These are phyloP conservation scores for Selaginella moellendorffii DNA, from an alignment of 75 land plant genomes.

Conservation along the genomic window DNA sequence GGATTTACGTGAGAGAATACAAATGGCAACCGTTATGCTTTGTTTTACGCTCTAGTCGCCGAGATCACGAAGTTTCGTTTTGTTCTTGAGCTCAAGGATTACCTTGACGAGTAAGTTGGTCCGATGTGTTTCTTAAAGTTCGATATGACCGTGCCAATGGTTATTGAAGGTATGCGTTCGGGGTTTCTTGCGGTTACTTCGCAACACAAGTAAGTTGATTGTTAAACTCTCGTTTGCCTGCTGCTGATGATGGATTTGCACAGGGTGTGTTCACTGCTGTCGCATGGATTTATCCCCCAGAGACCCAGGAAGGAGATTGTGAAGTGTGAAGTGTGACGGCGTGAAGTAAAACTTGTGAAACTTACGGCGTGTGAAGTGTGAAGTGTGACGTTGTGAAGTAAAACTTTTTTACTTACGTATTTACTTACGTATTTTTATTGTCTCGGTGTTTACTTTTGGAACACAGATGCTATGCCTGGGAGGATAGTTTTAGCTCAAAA, in stretches of 20 bases:
- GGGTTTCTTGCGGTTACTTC: no score
- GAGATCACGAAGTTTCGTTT: constrained; percentile 50
- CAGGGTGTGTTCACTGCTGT: no score
- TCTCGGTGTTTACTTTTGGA: background rate
- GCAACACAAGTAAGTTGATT: no score
- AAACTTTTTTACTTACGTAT: no score
- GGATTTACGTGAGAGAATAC: constrained; percentile 51
- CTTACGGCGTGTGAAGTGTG: no score
- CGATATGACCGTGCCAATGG: no score
- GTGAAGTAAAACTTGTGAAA: no score
- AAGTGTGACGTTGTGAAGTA: constrained; percentile 96
- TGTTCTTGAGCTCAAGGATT: constrained; percentile 37
- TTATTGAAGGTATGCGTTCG: no score
- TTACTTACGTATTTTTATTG: background rate
- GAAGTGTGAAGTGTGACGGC: no score
- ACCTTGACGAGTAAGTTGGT: constrained; percentile 40
- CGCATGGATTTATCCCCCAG: constrained; percentile 47
- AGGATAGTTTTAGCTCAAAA: constrained; percentile 64
- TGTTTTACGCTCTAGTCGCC: constrained; percentile 71
- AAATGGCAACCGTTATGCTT: constrained; percentile 75
- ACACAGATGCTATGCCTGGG: constrained; percentile 93
- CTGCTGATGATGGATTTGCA: no score
- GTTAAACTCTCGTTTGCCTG: no score
- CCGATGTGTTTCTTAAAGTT: no score
- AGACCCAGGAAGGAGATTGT: constrained; percentile 53